phyloP scores from a whole-genome alignment of 2,329 filamentous ascomycete genomes.

The Aspergillus sp. region DNA sequence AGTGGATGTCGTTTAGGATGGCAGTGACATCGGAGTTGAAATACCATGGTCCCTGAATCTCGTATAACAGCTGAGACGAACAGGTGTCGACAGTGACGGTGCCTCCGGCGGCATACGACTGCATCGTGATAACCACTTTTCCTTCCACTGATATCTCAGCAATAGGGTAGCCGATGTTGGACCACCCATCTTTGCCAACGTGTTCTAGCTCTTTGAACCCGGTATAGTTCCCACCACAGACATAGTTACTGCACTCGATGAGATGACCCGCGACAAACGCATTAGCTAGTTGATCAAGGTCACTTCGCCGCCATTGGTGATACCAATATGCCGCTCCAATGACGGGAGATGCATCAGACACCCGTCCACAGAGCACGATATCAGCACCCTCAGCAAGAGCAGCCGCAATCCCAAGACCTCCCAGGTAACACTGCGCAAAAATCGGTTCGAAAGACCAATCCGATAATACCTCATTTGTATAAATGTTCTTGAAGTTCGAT shows the following conservation, averaged over 20 bases:
- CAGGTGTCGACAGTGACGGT: slow-evolving; percentile 51
- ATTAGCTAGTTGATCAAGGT: slow-evolving; percentile 40
- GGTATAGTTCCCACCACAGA: slow-evolving; percentile 46
- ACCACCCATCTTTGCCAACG: slow-evolving; percentile 34
- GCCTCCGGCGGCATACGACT: slow-evolving; percentile 40
- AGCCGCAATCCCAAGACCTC: slow-evolving; percentile 40
- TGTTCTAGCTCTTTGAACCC: slow-evolving; percentile 41
- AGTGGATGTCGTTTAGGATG: slow-evolving; percentile 50
- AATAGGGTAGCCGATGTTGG: slow-evolving; percentile 49
- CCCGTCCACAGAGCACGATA: slow-evolving; percentile 47
- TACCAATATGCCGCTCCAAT: slow-evolving; percentile 46
- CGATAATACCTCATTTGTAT: slow-evolving; percentile 36
- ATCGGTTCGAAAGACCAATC: slow-evolving; percentile 38
- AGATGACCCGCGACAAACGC: slow-evolving; percentile 41
- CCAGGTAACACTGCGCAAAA: slow-evolving; percentile 36
- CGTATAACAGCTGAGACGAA: slow-evolving; percentile 54
- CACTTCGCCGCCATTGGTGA: slow-evolving; percentile 42
- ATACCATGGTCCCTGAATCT: slow-evolving; percentile 58
- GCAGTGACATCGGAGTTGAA: slow-evolving; percentile 60
- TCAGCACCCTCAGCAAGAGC: slow-evolving; percentile 43
- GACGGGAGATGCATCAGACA: slow-evolving; percentile 46
- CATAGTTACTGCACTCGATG: slow-evolving; percentile 44
- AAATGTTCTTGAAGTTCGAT: slow-evolving; percentile 42
- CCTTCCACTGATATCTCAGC: slow-evolving; percentile 46
- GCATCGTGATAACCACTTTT: slow-evolving; percentile 46